Base-by-base conservation (phyloP, 768 basidiomycete genomes). In the Kwoniella europaea region DNA sequence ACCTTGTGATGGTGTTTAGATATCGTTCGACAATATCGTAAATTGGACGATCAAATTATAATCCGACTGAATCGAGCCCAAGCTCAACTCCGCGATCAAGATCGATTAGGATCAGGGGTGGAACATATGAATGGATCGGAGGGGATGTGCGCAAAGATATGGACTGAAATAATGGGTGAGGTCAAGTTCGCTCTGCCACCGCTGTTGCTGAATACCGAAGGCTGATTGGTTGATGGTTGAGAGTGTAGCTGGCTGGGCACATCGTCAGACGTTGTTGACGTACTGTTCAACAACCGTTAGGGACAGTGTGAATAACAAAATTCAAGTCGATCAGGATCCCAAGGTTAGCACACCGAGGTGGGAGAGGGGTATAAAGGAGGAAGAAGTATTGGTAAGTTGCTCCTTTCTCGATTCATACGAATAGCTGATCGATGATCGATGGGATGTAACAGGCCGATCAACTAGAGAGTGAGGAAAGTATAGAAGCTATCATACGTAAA, bases 141-240 rank as follows among this genome's bases (percentile, higher is more conserved):
- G 44, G 79, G 69, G 27, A 82, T 80, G 73, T 83, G 82, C 64
- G 29, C 74, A 27, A 71, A 69, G 46, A 66, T 83, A 66, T 83
- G 82, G 82, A 53, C 59, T 12, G 82, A 83, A 65, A 83, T 83
- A 77, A 82, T 83, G 75, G 74, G 82, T 83, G 61, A n/a, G 44
- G 82, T 77, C 16, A n/a, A 2, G 22, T n/a, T n/a, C n/a, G n/a
- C n/a, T n/a, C n/a, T n/a, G n/a, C n/a, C n/a, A n/a, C n/a, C n/a
- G n/a, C n/a, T n/a, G n/a, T n/a, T n/a, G n/a, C n/a, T n/a, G n/a
- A n/a, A n/a, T n/a, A n/a, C n/a, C n/a, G n/a, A n/a, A n/a, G n/a
- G n/a, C 54, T 56, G 65, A 35, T 55, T 10, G 41, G 2, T 16
- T 50, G 44, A 16, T 50, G 22, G 27, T 22, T 65, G 18, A 56